Conservation (phyloP, 129 eudicot species). For the Scalesia atractyloides region DNA sequence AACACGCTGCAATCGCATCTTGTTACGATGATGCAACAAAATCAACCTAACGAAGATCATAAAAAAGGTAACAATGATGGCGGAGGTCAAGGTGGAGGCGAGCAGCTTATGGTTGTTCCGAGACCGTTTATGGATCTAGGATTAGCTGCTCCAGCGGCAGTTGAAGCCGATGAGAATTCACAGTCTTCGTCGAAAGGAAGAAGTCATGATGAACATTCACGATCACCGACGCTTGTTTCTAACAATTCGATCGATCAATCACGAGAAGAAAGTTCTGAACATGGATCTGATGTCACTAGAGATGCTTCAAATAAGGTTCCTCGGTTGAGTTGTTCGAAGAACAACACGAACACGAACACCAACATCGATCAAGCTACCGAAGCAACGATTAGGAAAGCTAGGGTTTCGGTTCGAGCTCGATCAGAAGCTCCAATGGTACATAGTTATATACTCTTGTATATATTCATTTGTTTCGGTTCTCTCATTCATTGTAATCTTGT, state of each 20-base stretch:
- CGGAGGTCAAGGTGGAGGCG: slow-evolving; percentile 32
- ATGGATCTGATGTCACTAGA: slow-evolving; percentile 39
- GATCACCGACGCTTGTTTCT: slow-evolving; percentile 21
- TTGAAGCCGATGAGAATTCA: slow-evolving; percentile 40
- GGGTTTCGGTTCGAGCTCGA: slow-evolving; percentile 89
- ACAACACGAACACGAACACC: slow-evolving; percentile 7
- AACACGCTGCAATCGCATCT: slow-evolving; percentile 62
- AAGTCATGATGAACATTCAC: slow-evolving; percentile 33
- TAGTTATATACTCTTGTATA: background rate
- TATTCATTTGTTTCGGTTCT: no score
- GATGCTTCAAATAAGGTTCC: slow-evolving; percentile 50
- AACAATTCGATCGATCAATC: slow-evolving; percentile 31
- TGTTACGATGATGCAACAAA: slow-evolving; percentile 48
- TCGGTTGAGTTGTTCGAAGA: slow-evolving; percentile 31
- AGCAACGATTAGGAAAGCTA: slow-evolving; percentile 83
- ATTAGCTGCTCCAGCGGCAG: slow-evolving; percentile 37
- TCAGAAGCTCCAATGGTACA: slow-evolving; percentile 89
- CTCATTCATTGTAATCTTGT: no score
- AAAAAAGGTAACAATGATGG: slow-evolving; percentile 17
- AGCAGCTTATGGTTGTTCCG: slow-evolving; percentile 33
- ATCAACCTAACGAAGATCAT: slow-evolving; percentile 36
- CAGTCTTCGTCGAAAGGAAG: slow-evolving; percentile 55
- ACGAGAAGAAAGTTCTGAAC: slow-evolving; percentile 41
- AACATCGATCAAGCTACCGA: slow-evolving; percentile 72
- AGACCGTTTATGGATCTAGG: slow-evolving; percentile 68